Evolutionary conservation across 1,284 basidiomycete species (phyloP), one percentile per base, ranked within the genome.

Genomic region (Testicularia cyperi): DNA sequence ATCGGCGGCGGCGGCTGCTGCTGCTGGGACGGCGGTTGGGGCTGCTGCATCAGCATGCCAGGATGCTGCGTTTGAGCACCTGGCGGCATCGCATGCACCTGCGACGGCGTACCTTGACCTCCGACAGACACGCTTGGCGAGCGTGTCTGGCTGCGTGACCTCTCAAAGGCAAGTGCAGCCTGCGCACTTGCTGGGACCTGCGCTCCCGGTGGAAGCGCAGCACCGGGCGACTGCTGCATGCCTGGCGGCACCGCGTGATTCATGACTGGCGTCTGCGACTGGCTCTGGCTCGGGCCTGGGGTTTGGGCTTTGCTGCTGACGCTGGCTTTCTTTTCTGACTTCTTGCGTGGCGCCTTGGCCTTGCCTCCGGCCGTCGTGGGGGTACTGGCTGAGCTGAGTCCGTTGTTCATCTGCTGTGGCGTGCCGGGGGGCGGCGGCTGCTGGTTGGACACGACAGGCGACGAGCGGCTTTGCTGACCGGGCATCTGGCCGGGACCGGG

Each of bases 91-190:
- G 53, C 34, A 22, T 63, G 53, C 54, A 63, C 43, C 39, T 63
- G 60, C 10, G 60, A 53, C 4, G 60, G 60, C 14, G 49, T 54
- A 6, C 48, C 53, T 28, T 57, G 60, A 1, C 53, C 49, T 4
- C 58, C 58, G 15, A 51, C n/a, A 8, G 52, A 55, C 8, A 67
- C 37, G 32, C 55, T 65, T 1, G 65, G 65, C 18, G 62, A 65
- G 1, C 61, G 45, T 12, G 65, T 68, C 16, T 68, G 65, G 37
- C 65, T 68, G 10, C 65, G 47, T 9, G 55, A 61, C 20, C 65
- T 52, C 27, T 68, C 65, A 10, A 64, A 64, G 0, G 54, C 60
- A 20, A 42, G 15, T 6, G 16, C 19, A 10, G 18, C 20, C 28
- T 20, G 27, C n/a, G n/a, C n/a, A n/a, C n/a, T n/a, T n/a, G n/a